These are phyloP conservation scores for Aspergillus felis DNA, from an alignment of 2,329 filamentous ascomycete species.

Conservation along the genomic window DNA sequence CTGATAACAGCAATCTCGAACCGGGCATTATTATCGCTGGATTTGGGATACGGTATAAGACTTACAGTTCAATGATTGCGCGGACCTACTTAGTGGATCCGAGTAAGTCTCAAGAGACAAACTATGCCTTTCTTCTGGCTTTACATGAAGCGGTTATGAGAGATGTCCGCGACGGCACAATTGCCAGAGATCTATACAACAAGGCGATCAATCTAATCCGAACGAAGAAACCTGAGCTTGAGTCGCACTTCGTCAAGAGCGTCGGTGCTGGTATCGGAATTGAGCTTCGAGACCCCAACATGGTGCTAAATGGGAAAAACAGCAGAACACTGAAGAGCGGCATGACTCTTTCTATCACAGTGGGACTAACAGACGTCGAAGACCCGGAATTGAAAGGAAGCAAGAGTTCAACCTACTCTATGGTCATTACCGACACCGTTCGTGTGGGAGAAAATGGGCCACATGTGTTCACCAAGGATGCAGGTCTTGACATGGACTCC, in stretches of 20 bases:
- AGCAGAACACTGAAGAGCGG: conserved; percentile 80
- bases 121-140: conserved; percentile 81
- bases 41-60: conserved; percentile 90
- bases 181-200: conserved; percentile 84
- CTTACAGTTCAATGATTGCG: conserved; percentile 87
- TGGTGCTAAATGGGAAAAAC: conserved; percentile 86
- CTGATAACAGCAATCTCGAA: conserved; percentile 79
- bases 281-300: conserved; percentile 78
- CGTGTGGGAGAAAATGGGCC: conserved; percentile 65
- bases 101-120: conserved; percentile 90
- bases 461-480: conserved; percentile 91
- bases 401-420: conserved; percentile 80
- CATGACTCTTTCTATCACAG: conserved; percentile 91
- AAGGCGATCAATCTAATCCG: conserved; percentile 79
- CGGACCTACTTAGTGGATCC: conserved; percentile 96
- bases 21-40: conserved; percentile 91
- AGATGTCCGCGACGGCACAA: conserved; percentile 79
- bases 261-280: conserved; percentile 90
- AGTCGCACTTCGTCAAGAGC: conserved; percentile 91
- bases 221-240: conserved; percentile 88
- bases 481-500: conserved; percentile 83
- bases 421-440: conserved; percentile 89
- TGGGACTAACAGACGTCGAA: conserved; percentile 83
- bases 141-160: conserved; percentile 89
- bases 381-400: conserved; percentile 86